Evolutionary conservation across 345 rosid genomes (phyloP).

Genomic region (Euphorbia lathyris): DNA sequence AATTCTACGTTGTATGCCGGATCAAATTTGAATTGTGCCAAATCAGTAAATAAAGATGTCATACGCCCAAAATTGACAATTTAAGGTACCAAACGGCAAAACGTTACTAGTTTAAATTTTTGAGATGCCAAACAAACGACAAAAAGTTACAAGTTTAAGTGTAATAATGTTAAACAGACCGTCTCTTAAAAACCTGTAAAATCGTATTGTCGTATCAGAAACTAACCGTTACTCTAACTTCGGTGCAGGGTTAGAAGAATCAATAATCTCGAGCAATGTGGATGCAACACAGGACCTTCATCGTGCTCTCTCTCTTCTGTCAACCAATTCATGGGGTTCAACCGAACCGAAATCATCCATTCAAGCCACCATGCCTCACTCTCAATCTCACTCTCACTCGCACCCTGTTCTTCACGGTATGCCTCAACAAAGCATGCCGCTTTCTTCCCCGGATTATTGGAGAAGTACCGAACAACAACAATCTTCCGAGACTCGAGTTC

Average conservation of each 20-base stretch:
- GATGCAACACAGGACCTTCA: slow-evolving; percentile 61
- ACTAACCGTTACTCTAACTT: not conserved
- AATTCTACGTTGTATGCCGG: too few relatives aligned
- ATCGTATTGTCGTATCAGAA: too few relatives aligned
- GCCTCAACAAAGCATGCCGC: slow-evolving; percentile 29
- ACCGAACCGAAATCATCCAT: slow-evolving; percentile 43
- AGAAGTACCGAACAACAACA: slow-evolving; percentile 27
- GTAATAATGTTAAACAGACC: too few relatives aligned
- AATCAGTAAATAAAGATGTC: too few relatives aligned
- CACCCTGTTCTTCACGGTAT: slow-evolving; percentile 24
- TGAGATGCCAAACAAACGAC: too few relatives aligned
- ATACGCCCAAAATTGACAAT: too few relatives aligned
- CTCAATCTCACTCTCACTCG: slow-evolving; percentile 16
- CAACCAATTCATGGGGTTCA: slow-evolving; percentile 62
- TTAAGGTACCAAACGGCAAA: too few relatives aligned
- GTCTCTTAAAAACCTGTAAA: too few relatives aligned
- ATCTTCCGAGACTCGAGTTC: slow-evolving; percentile 28
- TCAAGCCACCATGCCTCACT: slow-evolving; percentile 27
- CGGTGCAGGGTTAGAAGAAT: slow-evolving; percentile 52
- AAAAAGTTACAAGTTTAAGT: too few relatives aligned
- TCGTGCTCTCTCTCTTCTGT: slow-evolving; percentile 99
- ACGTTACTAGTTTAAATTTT: too few relatives aligned
- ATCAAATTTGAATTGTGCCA: too few relatives aligned
- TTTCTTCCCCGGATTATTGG: slow-evolving; percentile 40
- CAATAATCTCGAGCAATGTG: slow-evolving; percentile 49